phyloP scores from a whole-genome alignment of 352 stramenopile species.

The Phytophthora sansomeana region DNA sequence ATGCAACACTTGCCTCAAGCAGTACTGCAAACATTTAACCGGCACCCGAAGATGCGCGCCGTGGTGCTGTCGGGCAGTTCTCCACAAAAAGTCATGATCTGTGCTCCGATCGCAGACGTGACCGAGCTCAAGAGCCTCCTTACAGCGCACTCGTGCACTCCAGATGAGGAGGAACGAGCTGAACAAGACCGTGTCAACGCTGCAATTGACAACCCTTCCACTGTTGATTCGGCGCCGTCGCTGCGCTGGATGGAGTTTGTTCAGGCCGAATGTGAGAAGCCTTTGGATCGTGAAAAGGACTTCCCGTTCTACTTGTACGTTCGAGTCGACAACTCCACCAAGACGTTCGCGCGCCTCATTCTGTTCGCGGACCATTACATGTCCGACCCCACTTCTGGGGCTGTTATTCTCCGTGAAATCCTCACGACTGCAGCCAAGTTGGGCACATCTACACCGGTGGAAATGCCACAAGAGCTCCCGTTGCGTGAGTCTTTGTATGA shows the following conservation, averaged over 20 bases:
- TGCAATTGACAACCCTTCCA: slow-evolving; percentile 11
- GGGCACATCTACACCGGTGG: slow-evolving; percentile 9
- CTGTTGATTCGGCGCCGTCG: not conserved
- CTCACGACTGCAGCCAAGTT: slow-evolving; percentile 40
- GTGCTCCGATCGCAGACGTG: slow-evolving; percentile 47
- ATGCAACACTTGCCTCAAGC: slow-evolving; percentile 48
- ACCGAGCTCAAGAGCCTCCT: slow-evolving; percentile 51
- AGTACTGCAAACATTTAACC: slow-evolving; percentile 62
- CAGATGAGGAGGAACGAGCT: slow-evolving; percentile 38
- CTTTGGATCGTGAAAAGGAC: slow-evolving; percentile 51
- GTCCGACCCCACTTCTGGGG: slow-evolving; percentile 55
- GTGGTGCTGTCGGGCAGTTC: slow-evolving; percentile 47
- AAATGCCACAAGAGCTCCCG: slow-evolving; percentile 25
- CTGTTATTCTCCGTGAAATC: slow-evolving; percentile 53
- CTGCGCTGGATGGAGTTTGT: slow-evolving; percentile 57
- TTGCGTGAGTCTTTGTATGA: slow-evolving; percentile 64
- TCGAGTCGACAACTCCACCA: slow-evolving; percentile 46
- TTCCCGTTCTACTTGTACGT: slow-evolving; percentile 59
- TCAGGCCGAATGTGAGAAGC: slow-evolving; percentile 51
- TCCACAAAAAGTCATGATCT: slow-evolving; percentile 64
- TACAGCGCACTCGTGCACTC: slow-evolving; percentile 36
- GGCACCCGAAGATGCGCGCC: slow-evolving; percentile 64
- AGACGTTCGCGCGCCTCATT: slow-evolving; percentile 52
- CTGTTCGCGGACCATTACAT: slow-evolving; percentile 73
- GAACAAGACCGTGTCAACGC: slow-evolving; percentile 32